Conservation (phyloP, 2,329 filamentous ascomycete genomes). For the Metarhizium rileyi region DNA sequence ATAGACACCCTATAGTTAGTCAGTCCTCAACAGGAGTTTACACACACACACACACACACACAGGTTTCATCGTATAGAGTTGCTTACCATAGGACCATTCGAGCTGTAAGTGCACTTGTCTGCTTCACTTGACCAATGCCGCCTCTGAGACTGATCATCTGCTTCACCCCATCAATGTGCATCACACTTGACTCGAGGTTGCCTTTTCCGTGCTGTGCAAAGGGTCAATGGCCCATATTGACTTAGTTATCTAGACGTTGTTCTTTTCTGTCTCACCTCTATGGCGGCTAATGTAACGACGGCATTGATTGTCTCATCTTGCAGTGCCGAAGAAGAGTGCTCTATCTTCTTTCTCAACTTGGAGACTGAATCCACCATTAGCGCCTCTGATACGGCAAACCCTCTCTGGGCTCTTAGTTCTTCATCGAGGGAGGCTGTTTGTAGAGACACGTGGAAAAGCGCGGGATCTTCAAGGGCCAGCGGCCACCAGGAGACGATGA, state of each 20-base stretch:
- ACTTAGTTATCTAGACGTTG: no score
- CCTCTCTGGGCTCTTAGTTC: constrained; percentile 41
- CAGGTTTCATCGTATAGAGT: background rate
- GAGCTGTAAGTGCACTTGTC: constrained; percentile 42
- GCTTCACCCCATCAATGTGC: constrained; percentile 40
- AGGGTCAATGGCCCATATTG: background rate
- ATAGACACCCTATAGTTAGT: constrained; percentile 40
- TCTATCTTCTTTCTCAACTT: constrained; percentile 40
- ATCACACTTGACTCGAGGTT: constrained; percentile 33
- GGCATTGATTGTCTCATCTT: constrained; percentile 46
- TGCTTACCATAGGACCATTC: constrained; percentile 44
- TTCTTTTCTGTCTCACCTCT: constrained; percentile 30
- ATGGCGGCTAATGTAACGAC: constrained; percentile 49
- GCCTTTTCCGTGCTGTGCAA: constrained; percentile 39
- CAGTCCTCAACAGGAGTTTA: background rate
- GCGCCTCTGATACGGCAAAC: constrained; percentile 41
- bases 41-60: no score
- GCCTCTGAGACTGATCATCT: constrained; percentile 38
- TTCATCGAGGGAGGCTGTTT: constrained; percentile 47
- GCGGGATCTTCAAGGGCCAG: constrained; percentile 44
- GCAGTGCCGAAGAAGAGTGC: constrained; percentile 34
- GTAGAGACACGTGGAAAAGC: constrained; percentile 48
- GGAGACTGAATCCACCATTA: constrained; percentile 48
- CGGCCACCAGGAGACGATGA: constrained; percentile 51
- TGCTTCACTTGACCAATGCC: constrained; percentile 38